phyloP scores from a whole-genome alignment of 1,139 yeast genomes.

The Sugiyamaella paludigena region DNA sequence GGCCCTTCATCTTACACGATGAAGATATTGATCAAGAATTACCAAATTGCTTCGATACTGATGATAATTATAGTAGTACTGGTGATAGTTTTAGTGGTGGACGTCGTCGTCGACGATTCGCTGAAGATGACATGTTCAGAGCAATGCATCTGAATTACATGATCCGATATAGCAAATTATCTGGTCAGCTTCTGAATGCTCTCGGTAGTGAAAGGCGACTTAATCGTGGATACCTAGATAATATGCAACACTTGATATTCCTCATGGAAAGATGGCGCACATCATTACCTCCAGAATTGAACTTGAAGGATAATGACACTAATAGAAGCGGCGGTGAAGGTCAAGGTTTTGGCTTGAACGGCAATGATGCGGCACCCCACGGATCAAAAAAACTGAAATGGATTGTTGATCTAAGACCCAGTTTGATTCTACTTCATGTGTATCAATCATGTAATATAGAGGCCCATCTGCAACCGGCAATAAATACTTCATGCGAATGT shows the following conservation, averaged over 20 bases:
- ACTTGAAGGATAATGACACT: neutral
- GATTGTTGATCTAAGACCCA: constrained; percentile 22
- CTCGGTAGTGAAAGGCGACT: neutral
- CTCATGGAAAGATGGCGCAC: constrained; percentile 20
- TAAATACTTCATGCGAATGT: constrained; percentile 26
- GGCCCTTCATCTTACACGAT: constrained; percentile 26
- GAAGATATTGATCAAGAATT: constrained; percentile 25
- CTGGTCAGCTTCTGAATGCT: constrained; percentile 18
- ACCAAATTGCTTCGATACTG: constrained; percentile 16
- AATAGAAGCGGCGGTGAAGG: neutral
- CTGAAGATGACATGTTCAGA: constrained; percentile 24
- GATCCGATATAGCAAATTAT: constrained; percentile 25
- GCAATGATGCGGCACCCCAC: constrained; percentile 12
- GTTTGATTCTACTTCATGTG: constrained; percentile 25
- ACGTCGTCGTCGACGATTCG: neutral
- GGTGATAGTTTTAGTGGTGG: neutral
- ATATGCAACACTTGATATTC: constrained; percentile 9
- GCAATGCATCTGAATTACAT: constrained; percentile 24
- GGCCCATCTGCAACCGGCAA: constrained; percentile 25
- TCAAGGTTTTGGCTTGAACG: neutral
- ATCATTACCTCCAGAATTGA: constrained; percentile 25
- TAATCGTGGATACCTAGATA: neutral
- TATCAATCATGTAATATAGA: constrained; percentile 14
- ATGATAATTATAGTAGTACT: neutral
- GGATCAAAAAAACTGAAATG: constrained; percentile 25